Evolutionary conservation across 179 eudicot genomes (phyloP).

Genomic region (Silene vulgaris): DNA sequence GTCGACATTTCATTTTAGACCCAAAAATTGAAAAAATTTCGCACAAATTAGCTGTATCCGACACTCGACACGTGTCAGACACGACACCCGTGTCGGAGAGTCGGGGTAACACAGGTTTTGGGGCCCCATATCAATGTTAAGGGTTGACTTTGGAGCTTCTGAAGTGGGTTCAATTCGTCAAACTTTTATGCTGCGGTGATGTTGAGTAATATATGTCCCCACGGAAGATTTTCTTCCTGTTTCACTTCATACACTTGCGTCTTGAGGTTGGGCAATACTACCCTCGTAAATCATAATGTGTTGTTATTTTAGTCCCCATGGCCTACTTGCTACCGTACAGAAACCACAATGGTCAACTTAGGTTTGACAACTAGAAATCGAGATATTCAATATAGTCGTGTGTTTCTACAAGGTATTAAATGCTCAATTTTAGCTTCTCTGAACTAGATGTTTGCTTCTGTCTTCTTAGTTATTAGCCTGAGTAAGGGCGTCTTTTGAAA

Average conservation of each 20-base stretch:
- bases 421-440: neutral
- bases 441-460: neutral
- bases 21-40: too few relatives aligned
- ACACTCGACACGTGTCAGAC: too few relatives aligned
- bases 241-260: neutral
- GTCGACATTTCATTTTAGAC: too few relatives aligned
- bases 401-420: neutral
- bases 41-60: too few relatives aligned
- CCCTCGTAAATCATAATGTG: neutral
- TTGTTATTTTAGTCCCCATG: neutral
- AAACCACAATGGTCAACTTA: neutral
- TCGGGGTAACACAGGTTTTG: too few relatives aligned
- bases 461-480: neutral
- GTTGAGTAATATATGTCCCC: neutral
- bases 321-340: neutral
- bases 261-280: neutral
- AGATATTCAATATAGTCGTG: neutral
- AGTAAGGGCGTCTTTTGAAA: neutral
- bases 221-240: neutral
- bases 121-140: neutral
- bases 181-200: neutral
- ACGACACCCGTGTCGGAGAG: too few relatives aligned
- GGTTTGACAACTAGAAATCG: neutral
- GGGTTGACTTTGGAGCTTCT: neutral
- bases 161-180: neutral